Conservation (phyloP, 139 green algal species). For the Chlamydomonas sphaeroides region DNA sequence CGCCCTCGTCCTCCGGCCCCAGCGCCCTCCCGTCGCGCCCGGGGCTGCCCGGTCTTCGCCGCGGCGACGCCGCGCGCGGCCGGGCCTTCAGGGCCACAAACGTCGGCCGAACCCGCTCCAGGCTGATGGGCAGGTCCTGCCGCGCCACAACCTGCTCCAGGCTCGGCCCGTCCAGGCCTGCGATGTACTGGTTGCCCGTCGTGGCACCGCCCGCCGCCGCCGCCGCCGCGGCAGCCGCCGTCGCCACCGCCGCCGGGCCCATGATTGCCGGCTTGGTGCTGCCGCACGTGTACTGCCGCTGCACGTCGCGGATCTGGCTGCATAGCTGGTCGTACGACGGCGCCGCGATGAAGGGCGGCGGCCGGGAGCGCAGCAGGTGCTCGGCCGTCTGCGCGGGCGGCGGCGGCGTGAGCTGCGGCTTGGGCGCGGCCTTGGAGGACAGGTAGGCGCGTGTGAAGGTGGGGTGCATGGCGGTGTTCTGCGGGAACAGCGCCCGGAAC, state of each 20-base stretch:
- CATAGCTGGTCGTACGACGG: slow-evolving; percentile 47
- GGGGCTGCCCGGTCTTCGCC: background rate
- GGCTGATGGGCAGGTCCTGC: slow-evolving; percentile 45
- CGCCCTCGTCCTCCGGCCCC: too few species aligned
- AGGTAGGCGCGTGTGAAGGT: slow-evolving; percentile 37
- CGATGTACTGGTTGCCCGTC: slow-evolving; percentile 46
- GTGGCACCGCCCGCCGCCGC: background rate
- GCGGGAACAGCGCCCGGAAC: slow-evolving; percentile 2
- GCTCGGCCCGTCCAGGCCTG: slow-evolving; percentile 51
- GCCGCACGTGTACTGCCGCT: slow-evolving; percentile 62
- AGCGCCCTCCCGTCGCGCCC: too few species aligned
- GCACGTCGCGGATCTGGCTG: slow-evolving; percentile 57
- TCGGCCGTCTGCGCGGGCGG: slow-evolving; percentile 45
- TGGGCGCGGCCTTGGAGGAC: slow-evolving; percentile 7
- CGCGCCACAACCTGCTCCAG: slow-evolving; percentile 51
- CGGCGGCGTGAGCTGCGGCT: slow-evolving; percentile 40
- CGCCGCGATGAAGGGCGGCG: slow-evolving; percentile 38
- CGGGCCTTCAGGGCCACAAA: background rate
- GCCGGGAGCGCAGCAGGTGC: slow-evolving; percentile 45
- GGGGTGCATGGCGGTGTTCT: slow-evolving; percentile 31
- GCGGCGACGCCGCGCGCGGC: background rate
- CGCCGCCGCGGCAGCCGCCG: background rate
- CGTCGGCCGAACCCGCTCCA: slow-evolving; percentile 22
- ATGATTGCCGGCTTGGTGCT: background rate
- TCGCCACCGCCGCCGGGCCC: background rate